Evolutionary conservation across 2,329 filamentous ascomycete genomes (phyloP).

Genomic region (Clarireedia sp.): DNA sequence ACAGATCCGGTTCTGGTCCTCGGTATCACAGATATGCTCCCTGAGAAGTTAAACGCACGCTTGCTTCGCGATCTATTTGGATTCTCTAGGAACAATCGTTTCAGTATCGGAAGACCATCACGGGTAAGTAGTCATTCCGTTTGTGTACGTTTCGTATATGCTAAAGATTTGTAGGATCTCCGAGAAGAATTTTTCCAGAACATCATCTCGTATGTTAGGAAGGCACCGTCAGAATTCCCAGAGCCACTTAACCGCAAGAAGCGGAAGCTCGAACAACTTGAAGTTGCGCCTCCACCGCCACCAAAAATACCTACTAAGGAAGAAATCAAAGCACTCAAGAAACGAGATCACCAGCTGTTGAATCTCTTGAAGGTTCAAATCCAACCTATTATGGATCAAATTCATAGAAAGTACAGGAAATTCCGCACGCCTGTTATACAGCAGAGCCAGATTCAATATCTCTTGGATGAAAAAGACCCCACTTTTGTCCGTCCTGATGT

Average conservation of each 20-base stretch:
- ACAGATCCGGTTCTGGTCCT: slow-evolving; percentile 85
- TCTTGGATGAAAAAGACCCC: slow-evolving; percentile 78
- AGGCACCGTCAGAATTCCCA: slow-evolving; percentile 77
- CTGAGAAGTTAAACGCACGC: slow-evolving; percentile 50
- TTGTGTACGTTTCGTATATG: background rate
- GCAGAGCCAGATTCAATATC: slow-evolving; percentile 65
- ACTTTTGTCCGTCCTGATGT: slow-evolving; percentile 49
- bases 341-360: slow-evolving; percentile 73
- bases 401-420: slow-evolving; percentile 81
- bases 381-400: slow-evolving; percentile 94
- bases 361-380: slow-evolving; percentile 84
- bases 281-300: slow-evolving; percentile 61
- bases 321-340: slow-evolving; percentile 71
- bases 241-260: slow-evolving; percentile 81
- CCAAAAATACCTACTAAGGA: slow-evolving; percentile 62
- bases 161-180: slow-evolving; percentile 38
- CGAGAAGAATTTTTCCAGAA: slow-evolving; percentile 74
- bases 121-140: slow-evolving; percentile 37
- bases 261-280: slow-evolving; percentile 69
- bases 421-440: slow-evolving; percentile 78
- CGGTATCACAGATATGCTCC: slow-evolving; percentile 68
- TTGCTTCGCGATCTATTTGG: slow-evolving; percentile 77
- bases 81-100: slow-evolving; percentile 72
- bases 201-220: slow-evolving; percentile 69
- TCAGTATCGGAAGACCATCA: slow-evolving; percentile 59